phyloP scores from a whole-genome alignment of 169 alveolate genomes.

The Cryptosporidium sp. region DNA sequence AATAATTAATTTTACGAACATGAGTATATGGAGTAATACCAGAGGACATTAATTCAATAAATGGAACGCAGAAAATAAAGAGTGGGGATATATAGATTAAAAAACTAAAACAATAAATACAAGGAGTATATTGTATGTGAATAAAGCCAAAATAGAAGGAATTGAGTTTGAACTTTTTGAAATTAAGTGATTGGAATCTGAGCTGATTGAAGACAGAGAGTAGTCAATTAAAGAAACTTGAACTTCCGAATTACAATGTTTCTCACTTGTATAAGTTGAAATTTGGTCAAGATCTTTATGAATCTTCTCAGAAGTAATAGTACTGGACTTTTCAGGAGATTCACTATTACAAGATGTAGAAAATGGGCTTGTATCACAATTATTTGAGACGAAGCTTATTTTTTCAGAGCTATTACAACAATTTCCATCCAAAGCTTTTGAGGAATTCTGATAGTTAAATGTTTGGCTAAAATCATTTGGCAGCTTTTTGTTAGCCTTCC shows the following conservation, averaged over 20 bases:
- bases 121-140: neutral
- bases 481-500: neutral
- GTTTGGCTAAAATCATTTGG: neutral
- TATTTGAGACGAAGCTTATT: neutral
- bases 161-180: neutral
- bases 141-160: neutral
- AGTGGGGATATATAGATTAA: neutral
- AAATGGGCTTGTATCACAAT: constrained; percentile 5
- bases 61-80: neutral
- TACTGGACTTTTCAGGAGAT: neutral
- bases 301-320: neutral
- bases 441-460: neutral
- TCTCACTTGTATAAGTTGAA: neutral
- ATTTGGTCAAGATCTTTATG: neutral
- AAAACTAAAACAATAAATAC: neutral
- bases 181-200: neutral
- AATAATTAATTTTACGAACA: no score
- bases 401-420: neutral
- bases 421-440: neutral
- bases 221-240: neutral
- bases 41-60: no score
- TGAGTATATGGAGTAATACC: no score
- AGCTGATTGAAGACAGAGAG: neutral
- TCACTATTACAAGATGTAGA: constrained; percentile 15
- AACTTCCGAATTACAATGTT: neutral